A percentile compares a stretch with the other conserved stretches of the same genome.
Conservation (phyloP, 208 protist genomes). For the Trypanosoma avium region DNA sequence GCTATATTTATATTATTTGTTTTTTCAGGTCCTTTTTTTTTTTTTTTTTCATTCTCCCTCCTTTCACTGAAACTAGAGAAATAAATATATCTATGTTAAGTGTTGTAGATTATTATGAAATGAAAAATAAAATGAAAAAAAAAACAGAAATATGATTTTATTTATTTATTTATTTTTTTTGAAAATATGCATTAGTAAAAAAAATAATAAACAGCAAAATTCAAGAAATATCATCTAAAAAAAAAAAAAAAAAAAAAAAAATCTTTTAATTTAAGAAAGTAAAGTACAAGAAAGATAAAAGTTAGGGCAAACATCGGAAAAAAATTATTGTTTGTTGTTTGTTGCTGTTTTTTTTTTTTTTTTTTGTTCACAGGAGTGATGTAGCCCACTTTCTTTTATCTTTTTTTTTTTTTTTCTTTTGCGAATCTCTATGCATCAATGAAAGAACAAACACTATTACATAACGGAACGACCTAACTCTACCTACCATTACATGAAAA, state of each 20-base stretch:
- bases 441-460: not conserved
- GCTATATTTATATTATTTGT: no score
- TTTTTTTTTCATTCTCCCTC: no score
- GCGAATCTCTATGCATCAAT: not conserved
- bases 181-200: not conserved
- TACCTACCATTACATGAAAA: no score
- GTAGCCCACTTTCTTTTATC: not conserved
- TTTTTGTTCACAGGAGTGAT: no score
- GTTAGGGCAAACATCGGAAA: no score
- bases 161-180: not conserved
- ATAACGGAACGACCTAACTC: not conserved
- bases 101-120: no score
- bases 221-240: not conserved
- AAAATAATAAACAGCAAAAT: not conserved
- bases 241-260: constrained; percentile 19
- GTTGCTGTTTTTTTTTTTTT: not conserved
- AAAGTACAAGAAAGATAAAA: constrained; percentile 5
- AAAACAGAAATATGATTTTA: constrained; percentile 1
- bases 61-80: no score
- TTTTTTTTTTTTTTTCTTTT: not conserved
- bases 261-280: constrained; percentile 1
- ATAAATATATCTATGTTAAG: no score
- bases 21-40: no score
- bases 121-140: constrained; percentile 14
- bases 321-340: not conserved